Base-by-base conservation (phyloP, 1,284 basidiomycete genomes). In the Pulchroboletus neoregius region DNA sequence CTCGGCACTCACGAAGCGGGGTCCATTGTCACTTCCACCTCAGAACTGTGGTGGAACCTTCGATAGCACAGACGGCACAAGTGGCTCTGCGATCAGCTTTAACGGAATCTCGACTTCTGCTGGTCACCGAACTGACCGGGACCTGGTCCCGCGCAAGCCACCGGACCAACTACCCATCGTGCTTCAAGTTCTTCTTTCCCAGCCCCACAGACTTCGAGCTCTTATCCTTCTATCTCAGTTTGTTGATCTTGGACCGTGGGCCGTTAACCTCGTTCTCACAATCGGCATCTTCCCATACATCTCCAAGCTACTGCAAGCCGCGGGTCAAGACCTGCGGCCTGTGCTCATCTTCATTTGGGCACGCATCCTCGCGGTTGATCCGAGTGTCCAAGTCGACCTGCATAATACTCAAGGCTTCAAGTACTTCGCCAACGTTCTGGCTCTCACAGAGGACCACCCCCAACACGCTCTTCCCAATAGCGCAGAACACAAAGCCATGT, bases 321-420 rank as follows among this genome's bases (percentile, higher is more conserved):
- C 94, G 0, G 92, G 93, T 0, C 86, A 88, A 53, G 95, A 99
- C 62, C 79, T 99, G 24, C 89, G 94, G 42, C 95, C 96, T 1
- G 94, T 99, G n/a, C 76, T 99, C 26, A 97, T 99, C 57, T 99
- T 98, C 72, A 98, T 99, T 52, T 99, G 96, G 96, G 91, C 95
- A 1, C 81, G 95, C 13, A 97, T 99, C 51, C 79, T 98, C 18
- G 95, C 95, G 2, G 94, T 98, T 24, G 96, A 98, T 66, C 84
- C 87, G 6, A 84, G 86, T 16, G 96, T 96, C 50, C 95, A 98
- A 65, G 79, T 85, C 36, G 95, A 99, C 61, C 71, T 99, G 6
- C 82, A 90, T 55, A 91, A 88, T 49, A 91, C 87, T 46, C 80
- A 83, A 49, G 91, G 91, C 0, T 94, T 87, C 73, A 84, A 84